Evolutionary conservation across 257 asterid species (phyloP), one percentile per base, ranked within the genome.

Genomic region (Primulina tabacum): DNA sequence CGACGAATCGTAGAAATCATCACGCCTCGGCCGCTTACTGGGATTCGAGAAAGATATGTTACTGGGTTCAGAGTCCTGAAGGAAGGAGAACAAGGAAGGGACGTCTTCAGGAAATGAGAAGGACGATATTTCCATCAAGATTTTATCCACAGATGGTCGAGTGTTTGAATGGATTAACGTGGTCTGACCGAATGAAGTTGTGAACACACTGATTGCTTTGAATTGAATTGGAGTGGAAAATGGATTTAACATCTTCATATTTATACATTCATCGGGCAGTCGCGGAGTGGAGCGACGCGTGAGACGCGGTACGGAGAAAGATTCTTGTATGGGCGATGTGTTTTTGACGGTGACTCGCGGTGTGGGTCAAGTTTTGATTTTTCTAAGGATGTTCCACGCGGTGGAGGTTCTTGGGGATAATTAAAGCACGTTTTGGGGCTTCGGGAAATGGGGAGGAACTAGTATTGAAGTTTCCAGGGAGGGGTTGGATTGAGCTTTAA

Each of bases 71-170:
- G 78, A 71, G 32, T 79, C 78, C 56, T 73, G 83, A 53, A 75
- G 12, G 33, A 77, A 72, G 16, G 64, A 62, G 35, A 77, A 77
- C 2, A 78, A 65, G 26, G 66, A 52, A 32, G 79, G 52, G 30
- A 6, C 57, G 62, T 88, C 78, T n/a, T 83, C 85, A 63, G 64
- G 73, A 69, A 85, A 85, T 57, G 82, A 77, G 73, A 72, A 77
- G 8, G 90, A 73, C 3, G 85, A 77, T 47, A 83, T 75, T 72
- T 77, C 94, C 95, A 90, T 90, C 64, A 16, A 63, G 67, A 21
- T 10, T 17, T 18, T 37, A 58, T 26, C 12, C 18, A 62, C 50
- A 40, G 50, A 16, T 8, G 69, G 80, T 77, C 55, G 60, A 28
- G 30, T 28, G 30, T 28, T 28, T 28, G 77, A 70, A 77, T 58